Evolutionary conservation across 148 eudicot genomes (phyloP), one percentile per base, ranked within the genome.

Genomic region (Fagopyrum esculentum): DNA sequence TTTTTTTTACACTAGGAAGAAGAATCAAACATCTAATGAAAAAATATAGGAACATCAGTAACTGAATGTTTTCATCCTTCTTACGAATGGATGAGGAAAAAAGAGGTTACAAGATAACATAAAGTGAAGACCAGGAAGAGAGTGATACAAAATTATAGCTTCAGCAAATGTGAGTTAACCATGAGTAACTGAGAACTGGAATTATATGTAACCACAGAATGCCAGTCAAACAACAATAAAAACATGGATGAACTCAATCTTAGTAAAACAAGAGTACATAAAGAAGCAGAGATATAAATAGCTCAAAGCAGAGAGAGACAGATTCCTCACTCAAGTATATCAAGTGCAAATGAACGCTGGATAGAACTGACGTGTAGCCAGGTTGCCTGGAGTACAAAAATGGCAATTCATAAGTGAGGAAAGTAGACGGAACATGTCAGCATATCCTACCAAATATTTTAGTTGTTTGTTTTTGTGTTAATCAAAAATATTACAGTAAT

Each of bases 341-440:
- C 99, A 82, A 92, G 97, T 47, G 92, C 94, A 83, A 92, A 95
- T 26, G 99, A 89, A 76, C 97, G 89, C 75, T 90, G 99, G 49
- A 86, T 86, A 69, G 91, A 88, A 75, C 85, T 84, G 77, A 85
- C 87, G 49, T 84, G 88, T 78, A 95, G 78, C 97, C 97, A 95
- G 73, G 82, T 79, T 52, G 97, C 97, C 99, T 95, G 94, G 75
- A 84, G 74, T 68, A 66, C 56, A 35, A 63, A 4, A 77, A 69
- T 9, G 60, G 40, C n/a, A 43, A 26, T 22, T 12, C 71, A 72
- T 72, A 45, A 77, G 77, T 56, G 55, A 77, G 43, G 49, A 44
- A 22, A 57, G 35, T 16, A 74, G 46, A 19, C 19, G 11, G 46
- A 66, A 40, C 8, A 30, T 35, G 45, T 48, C 45, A 71, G 30